Conservation (phyloP, 2,329 filamentous ascomycete genomes). For the Colletotrichum sansevieriae region DNA sequence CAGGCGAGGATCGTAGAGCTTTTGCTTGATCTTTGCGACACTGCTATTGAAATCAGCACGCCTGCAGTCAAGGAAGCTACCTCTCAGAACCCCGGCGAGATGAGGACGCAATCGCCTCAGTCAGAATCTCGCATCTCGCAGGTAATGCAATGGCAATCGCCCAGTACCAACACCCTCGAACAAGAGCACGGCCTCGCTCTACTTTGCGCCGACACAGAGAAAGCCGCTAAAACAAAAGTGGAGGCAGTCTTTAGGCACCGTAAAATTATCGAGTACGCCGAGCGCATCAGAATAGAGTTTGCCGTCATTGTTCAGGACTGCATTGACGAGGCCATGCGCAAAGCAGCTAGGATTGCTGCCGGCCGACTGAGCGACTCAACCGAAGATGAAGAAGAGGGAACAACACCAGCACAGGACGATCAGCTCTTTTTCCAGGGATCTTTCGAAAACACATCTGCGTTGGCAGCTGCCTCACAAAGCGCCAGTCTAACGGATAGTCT, state of each 20-base stretch:
- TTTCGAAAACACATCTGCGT: constrained; percentile 68
- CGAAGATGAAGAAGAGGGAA: constrained; percentile 66
- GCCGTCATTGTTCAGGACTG: constrained; percentile 94
- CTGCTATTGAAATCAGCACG: constrained; percentile 92
- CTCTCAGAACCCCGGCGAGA: constrained; percentile 76
- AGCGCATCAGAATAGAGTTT: constrained; percentile 95
- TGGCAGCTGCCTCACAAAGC: constrained; percentile 67
- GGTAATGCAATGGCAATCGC: constrained; percentile 96
- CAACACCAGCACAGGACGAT: constrained; percentile 61
- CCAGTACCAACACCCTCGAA: constrained; percentile 89
- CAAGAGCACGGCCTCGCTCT: constrained; percentile 91
- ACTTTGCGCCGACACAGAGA: constrained; percentile 91
- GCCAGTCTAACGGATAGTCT: constrained; percentile 57
- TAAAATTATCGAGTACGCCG: constrained; percentile 93
- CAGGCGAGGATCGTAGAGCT: constrained; percentile 95
- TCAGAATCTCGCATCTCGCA: constrained; percentile 96
- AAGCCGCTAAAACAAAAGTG: constrained; percentile 86
- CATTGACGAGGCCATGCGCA: constrained; percentile 90
- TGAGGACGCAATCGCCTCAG: constrained; percentile 93
- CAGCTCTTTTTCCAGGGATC: constrained; percentile 68
- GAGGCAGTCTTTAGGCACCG: constrained; percentile 93
- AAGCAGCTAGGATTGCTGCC: constrained; percentile 88
- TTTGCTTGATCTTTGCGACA: constrained; percentile 94
- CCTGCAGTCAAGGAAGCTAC: constrained; percentile 90
- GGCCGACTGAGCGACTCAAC: constrained; percentile 86